These are phyloP conservation scores for Peronospora belbahrii DNA, from an alignment of 352 stramenopile species.

Conservation along the genomic window DNA sequence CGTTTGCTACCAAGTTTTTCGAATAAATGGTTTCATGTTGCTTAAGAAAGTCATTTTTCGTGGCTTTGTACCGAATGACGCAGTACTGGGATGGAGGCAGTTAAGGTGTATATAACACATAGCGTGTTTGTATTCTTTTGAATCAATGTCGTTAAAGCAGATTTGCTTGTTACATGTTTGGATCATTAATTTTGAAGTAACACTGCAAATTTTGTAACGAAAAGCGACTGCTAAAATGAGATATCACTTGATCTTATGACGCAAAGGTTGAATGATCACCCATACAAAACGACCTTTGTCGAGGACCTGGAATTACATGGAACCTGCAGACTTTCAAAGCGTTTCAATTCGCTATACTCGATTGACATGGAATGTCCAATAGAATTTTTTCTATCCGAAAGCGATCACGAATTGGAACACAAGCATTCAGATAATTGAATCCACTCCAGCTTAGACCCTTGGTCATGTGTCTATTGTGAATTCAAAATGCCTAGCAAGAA, in stretches of 20 bases:
- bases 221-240: no score
- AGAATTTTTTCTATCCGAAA: conserved; percentile 77
- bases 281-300: neutral
- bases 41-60: neutral
- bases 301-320: neutral
- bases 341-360: neutral
- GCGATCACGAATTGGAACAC: conserved; percentile 84
- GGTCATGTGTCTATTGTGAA: conserved; percentile 80
- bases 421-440: conserved; percentile 92
- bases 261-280: no score
- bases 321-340: neutral
- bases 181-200: no score
- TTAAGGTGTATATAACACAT: conserved; percentile 20
- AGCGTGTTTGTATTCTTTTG: conserved; percentile 7
- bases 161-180: neutral
- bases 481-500: conserved; percentile 73
- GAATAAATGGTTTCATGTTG: conserved; percentile 15
- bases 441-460: conserved; percentile 88
- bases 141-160: neutral
- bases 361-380: conserved; percentile 70
- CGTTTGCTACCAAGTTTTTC: conserved; percentile 83
- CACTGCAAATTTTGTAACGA: no score
- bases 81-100: conserved; percentile 21
- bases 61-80: neutral
- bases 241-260: no score